A percentile compares a stretch with the other conserved stretches of the same genome.
Evolutionary conservation across 495 filamentous ascomycete genomes (phyloP).

Genomic region (Penicillium subrubescens): DNA sequence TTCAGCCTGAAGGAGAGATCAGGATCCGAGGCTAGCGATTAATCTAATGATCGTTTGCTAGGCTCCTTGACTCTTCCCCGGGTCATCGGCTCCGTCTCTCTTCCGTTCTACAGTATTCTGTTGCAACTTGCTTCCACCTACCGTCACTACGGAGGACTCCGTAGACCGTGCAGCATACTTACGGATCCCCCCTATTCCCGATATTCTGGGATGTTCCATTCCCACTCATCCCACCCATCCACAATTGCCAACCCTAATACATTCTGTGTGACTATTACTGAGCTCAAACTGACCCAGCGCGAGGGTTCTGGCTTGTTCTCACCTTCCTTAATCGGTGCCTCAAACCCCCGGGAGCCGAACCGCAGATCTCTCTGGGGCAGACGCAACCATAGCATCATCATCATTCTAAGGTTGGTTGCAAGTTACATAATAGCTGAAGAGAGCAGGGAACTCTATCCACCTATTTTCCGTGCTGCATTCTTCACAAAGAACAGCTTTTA

Average conservation of each 20-base stretch:
- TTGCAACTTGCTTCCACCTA: background rate
- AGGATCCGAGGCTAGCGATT: constrained; percentile 9
- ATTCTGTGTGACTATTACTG: background rate
- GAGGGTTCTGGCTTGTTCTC: background rate
- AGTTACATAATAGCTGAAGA: background rate
- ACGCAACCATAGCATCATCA: background rate
- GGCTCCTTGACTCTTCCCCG: background rate
- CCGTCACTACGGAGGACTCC: background rate
- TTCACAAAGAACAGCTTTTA: background rate
- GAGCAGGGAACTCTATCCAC: background rate
- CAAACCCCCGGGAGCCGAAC: background rate
- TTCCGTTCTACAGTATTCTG: background rate
- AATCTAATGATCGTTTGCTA: background rate
- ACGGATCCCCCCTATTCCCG: background rate
- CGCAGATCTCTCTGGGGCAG: background rate
- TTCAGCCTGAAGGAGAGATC: background rate
- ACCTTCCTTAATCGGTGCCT: constrained; percentile 3
- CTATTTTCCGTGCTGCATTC: background rate
- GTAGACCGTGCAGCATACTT: background rate
- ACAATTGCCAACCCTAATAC: background rate
- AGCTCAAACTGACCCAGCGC: background rate
- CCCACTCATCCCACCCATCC: background rate
- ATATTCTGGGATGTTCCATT: background rate
- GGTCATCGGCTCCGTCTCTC: background rate
- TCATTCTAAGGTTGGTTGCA: background rate